A percentile compares a stretch with the other conserved stretches of the same genome.
These are phyloP conservation scores for Leptodontidium sp. DNA, from an alignment of 2,329 filamentous ascomycete genomes.

Conservation along the genomic window DNA sequence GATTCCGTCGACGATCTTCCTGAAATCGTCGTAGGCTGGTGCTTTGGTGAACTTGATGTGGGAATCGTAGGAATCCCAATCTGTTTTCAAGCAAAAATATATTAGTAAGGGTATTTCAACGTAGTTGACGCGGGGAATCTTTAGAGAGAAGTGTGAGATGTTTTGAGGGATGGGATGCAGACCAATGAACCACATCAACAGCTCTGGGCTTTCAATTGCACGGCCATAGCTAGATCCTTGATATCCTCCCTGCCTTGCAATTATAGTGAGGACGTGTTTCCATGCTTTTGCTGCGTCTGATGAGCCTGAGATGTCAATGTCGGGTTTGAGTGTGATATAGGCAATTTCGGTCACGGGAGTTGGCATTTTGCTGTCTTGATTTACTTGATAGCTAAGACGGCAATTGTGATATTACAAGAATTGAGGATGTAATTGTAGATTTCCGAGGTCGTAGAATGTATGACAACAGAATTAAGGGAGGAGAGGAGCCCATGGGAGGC, in stretches of 20 bases:
- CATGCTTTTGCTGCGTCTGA: slow-evolving; percentile 44
- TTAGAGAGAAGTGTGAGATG: not conserved
- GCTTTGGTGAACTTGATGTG: slow-evolving; percentile 52
- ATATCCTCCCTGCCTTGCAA: slow-evolving; percentile 49
- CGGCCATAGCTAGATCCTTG: slow-evolving; percentile 49
- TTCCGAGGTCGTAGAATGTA: no score
- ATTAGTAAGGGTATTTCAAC: not conserved
- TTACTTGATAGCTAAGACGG: no score
- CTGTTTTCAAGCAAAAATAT: slow-evolving; percentile 39
- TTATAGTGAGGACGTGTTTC: slow-evolving; percentile 46
- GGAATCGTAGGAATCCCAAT: slow-evolving; percentile 51
- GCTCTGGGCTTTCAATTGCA: slow-evolving; percentile 50
- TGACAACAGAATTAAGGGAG: no score
- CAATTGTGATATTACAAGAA: no score
- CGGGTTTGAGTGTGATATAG: slow-evolving; percentile 49
- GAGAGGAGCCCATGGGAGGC: no score
- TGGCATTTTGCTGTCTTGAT: not conserved
- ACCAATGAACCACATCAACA: slow-evolving; percentile 52
- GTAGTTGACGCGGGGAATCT: not conserved
- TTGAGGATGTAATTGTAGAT: no score
- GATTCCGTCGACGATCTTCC: slow-evolving; percentile 30
- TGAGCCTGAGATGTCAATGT: slow-evolving; percentile 44
- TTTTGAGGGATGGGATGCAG: not conserved
- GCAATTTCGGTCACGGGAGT: slow-evolving; percentile 49
- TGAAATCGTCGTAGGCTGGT: slow-evolving; percentile 50